Base-by-base conservation (phyloP, 1,284 basidiomycete genomes). In the Moniliella sp. region DNA sequence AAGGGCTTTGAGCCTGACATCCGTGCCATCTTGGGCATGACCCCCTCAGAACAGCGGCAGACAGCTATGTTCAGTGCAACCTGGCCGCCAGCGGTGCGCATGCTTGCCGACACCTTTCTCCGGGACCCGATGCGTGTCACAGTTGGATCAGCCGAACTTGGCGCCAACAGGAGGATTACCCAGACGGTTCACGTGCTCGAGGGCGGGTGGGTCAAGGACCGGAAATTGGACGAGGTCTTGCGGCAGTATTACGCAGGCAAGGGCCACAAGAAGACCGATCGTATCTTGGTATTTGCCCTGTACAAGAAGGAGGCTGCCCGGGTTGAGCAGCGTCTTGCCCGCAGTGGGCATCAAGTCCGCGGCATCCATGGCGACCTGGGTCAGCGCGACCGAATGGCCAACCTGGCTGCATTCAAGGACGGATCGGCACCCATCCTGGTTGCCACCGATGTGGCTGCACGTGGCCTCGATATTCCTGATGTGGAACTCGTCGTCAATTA, bases 1-100 rank as follows among this genome's bases (percentile, higher is more conserved):
- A 84, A 79, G 53, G 91, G 91, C 0, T 99, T 99, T 62, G 91
- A 99, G 65, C 91, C 93, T 50, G 91, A 97, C 61, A 94, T 97
- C 44, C 70, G 83, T 30, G 71, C 71, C 36, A 97, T 99, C 52
- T 86, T 97, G 41, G 75, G 72, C 5, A 68, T 72, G 48, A 62
- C 57, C 45, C 75, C 76, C 17, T 76, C 76, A 45, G 38, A 55
- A 15, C 53, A 50, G 2, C 43, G 62, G 28, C 55, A 61, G 40
- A 65, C 64, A 4, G 57, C 52, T 37, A 65, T 65, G 64, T 65
- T 94, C 66, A 91, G 83, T 36, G 88, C 88, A 4, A 99, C 88
- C 2, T 99, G 88, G 88, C 88, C 88, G 0, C 82, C 88, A 43
- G 75, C 78, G 2, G 86, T 99, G n/a, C 72, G 88, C 37, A 69